phyloP scores from a whole-genome alignment of 75 land plant species.

The Isoetes taiwanensis region DNA sequence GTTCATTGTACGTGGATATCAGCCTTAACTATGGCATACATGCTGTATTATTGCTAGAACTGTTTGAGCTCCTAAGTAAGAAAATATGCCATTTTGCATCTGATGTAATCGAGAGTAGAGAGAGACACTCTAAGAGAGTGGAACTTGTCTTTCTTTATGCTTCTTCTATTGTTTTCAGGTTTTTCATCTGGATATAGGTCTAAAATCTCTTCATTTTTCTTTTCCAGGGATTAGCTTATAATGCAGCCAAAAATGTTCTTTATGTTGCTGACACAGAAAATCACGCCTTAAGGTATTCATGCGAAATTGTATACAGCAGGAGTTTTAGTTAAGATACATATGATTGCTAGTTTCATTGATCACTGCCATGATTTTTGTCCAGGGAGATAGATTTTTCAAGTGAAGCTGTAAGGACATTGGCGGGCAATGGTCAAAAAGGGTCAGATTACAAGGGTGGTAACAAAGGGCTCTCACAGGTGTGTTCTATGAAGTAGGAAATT shows the following conservation, averaged over 20 bases:
- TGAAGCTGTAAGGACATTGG: conserved; percentile 72
- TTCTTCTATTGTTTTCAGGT: no score
- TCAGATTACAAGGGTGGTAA: conserved; percentile 81
- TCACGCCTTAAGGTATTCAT: conserved; percentile 85
- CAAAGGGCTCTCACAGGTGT: conserved; percentile 48
- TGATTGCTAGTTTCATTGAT: no score
- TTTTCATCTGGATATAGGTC: no score
- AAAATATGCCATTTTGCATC: no score
- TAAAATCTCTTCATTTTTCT: not conserved
- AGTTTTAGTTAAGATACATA: no score
- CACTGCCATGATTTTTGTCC: no score
- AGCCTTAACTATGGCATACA: no score
- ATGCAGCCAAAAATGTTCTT: conserved; percentile 67
- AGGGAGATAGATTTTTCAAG: conserved; percentile 90
- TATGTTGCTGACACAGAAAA: conserved; percentile 99
- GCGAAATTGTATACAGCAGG: no score
- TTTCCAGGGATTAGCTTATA: conserved; percentile 79
- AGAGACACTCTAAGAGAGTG: not conserved
- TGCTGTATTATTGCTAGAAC: no score
- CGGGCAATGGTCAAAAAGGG: conserved; percentile 93
- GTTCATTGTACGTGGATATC: no score
- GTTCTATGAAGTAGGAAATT: not conserved
- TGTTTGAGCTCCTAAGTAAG: no score
- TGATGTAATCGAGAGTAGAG: not conserved
- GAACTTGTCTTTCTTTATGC: not conserved